Evolutionary conservation across 2,329 filamentous ascomycete genomes (phyloP), one percentile per base, ranked within the genome.

Genomic region (Didymosphaeria variabile): DNA sequence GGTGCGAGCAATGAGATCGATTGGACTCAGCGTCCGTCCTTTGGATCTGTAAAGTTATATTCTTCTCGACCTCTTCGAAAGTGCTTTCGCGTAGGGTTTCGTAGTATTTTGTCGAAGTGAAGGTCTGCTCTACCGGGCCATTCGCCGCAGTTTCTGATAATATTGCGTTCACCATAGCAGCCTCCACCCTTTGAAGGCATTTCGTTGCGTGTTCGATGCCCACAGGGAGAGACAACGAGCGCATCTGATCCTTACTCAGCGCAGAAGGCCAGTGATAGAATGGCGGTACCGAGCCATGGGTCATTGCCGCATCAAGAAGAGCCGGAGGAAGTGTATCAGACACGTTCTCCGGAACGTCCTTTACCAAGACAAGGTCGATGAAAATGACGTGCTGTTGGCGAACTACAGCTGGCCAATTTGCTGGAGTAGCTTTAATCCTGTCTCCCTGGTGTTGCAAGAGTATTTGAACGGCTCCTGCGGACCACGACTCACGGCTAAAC

Each of bases 201-300:
- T 21, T 55, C 12, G 62, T 64, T 1, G 61, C 57, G 4, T 55
- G 62, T 21, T 50, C 44, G 40, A 34, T 32, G 2, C 66, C 52
- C 10, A 58, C 29, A 1, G 51, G 21, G n/a, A 50, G 31, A 8
- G 50, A 12, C 4, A 21, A n/a, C 31, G 8, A 15, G 13, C 36
- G 9, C 26, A 9, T 32, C 5, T 51, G 38, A 6, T 46, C 31
- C 19, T 36, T 44, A 8, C 32, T 42, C 8, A 23, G 19, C 23
- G 51, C 23, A 10, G 32, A 40, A 46, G 67, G 68, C 74, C 74
- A 77, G n/a, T 65, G 50, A 17, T 73, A 76, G 44, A 77, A 75
- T 0, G 74, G 73, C 17, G 67, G 69, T 21, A 71, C 58, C 12
- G 38, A 56, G 3, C 29, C 57, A 1, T 34, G 10, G 5, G 31